These are phyloP conservation scores for Xylaria arbuscula DNA, from an alignment of 2,329 filamentous ascomycete species.

Conservation along the genomic window DNA sequence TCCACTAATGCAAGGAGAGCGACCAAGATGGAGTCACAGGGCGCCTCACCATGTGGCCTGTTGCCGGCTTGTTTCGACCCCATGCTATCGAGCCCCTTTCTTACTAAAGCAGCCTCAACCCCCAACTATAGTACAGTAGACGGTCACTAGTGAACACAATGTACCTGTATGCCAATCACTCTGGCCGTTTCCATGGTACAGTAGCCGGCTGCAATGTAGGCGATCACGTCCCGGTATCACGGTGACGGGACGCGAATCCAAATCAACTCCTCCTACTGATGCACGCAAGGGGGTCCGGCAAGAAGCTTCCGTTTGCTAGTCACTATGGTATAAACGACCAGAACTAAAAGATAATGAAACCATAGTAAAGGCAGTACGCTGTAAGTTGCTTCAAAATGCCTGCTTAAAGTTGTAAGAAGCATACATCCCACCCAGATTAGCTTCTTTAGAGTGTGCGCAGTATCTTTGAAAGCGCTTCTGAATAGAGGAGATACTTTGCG, in stretches of 20 bases:
- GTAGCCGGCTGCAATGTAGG: slow-evolving; percentile 8
- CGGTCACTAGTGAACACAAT: background rate
- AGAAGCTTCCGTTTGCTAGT: background rate
- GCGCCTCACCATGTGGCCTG: background rate
- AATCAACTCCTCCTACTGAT: background rate
- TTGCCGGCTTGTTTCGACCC: slow-evolving; percentile 24
- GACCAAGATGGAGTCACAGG: slow-evolving; percentile 2
- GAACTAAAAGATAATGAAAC: slow-evolving; percentile 21
- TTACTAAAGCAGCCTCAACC: slow-evolving; percentile 5
- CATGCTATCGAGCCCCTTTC: slow-evolving; percentile 22
- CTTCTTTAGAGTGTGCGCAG: background rate
- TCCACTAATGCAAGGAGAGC: background rate
- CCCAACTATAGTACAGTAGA: background rate
- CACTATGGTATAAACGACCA: background rate
- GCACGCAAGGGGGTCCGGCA: background rate
- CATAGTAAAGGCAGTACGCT: background rate
- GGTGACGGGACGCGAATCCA: background rate
- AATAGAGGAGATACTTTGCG: background rate
- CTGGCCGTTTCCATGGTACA: slow-evolving; percentile 1
- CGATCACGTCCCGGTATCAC: slow-evolving; percentile 8
- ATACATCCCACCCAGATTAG: background rate
- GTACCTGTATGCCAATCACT: background rate
- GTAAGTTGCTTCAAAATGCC: background rate
- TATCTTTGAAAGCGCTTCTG: background rate
- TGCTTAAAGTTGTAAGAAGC: background rate